Evolutionary conservation across 495 filamentous ascomycete species (phyloP), one percentile per base, ranked within the genome.

Genomic region (Aspergillus olivimuriae): DNA sequence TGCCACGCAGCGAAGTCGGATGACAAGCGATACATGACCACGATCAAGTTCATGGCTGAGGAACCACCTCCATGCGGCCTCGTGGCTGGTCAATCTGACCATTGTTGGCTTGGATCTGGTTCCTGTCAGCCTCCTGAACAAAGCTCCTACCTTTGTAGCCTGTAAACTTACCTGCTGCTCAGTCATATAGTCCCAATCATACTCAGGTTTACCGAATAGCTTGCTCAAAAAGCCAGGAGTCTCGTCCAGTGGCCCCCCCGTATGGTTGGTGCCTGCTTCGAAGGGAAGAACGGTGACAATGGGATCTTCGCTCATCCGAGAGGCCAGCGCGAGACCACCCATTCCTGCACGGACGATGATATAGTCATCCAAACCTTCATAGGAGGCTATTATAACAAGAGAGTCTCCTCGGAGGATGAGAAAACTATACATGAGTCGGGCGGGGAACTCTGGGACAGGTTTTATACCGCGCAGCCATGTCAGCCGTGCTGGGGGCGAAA

Each of bases 121-220:
- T 43, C 31, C 4, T 37, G 23, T 48, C 24, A 46, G 18, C n/a
- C n/a, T n/a, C n/a, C n/a, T n/a, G n/a, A n/a, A n/a, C n/a, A n/a
- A n/a, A n/a, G n/a, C n/a, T n/a, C n/a, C n/a, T n/a, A n/a, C n/a
- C n/a, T n/a, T n/a, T n/a, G n/a, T n/a, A n/a, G n/a, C n/a, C n/a
- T n/a, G n/a, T n/a, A n/a, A n/a, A n/a, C 51, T 24, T 45, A 75
- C 69, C 58, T 80, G 75, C 9, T 75, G 75, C 11, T 66, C 56
- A 9, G 72, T 77, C 34, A 52, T 60, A 33, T 73, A 75, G 33
- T 71, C 65, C 77, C 76, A 81, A 48, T 77, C 76, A 52, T 72
- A 75, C 15, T 74, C 66, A 0, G 66, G 46, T 28, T 77, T 69
- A 15, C 66, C 68, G 46, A 70, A 69, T 8, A 66, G 43, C 1